phyloP scores from a whole-genome alignment of 139 green algal genomes.

The Coccomyxa sp. region DNA sequence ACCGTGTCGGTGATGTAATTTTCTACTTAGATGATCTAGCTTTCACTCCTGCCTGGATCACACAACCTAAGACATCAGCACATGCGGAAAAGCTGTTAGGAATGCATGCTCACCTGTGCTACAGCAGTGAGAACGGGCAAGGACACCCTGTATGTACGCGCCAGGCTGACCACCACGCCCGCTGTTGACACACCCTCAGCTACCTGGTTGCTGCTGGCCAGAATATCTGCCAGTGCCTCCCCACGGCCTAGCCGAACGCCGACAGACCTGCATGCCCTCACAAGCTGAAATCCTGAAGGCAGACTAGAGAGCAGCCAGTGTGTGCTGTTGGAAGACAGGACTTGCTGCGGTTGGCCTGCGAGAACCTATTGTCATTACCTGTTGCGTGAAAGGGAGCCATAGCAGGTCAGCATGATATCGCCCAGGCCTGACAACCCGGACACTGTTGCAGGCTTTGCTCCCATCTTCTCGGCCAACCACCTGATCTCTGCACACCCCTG shows the following conservation, averaged over 20 bases:
- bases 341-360: too few species aligned
- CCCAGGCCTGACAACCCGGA: slow-evolving; percentile 87
- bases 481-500: slow-evolving; percentile 85
- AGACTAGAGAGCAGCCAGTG: neutral
- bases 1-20: too few species aligned
- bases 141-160: slow-evolving; percentile 83
- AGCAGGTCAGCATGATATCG: slow-evolving; percentile 99
- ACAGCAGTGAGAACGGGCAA: slow-evolving; percentile 97
- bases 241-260: slow-evolving; percentile 88
- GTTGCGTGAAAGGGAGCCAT: slow-evolving; percentile 92
- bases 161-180: slow-evolving; percentile 85
- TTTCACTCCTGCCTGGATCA: neutral
- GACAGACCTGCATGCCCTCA: slow-evolving; percentile 37
- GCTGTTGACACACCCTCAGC: slow-evolving; percentile 95
- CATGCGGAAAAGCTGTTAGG: slow-evolving; percentile 21
- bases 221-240: slow-evolving; percentile 87
- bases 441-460: slow-evolving; percentile 87
- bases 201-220: slow-evolving; percentile 65
- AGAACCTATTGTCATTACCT: slow-evolving; percentile 35
- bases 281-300: neutral
- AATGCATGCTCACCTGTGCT: too few species aligned
- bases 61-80: neutral
- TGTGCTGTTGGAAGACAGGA: too few species aligned
- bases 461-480: slow-evolving; percentile 94
- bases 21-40: too few species aligned